Evolutionary conservation across 768 basidiomycete species (phyloP), one percentile per base, ranked within the genome.

Genomic region (Hortiboletus campestris): DNA sequence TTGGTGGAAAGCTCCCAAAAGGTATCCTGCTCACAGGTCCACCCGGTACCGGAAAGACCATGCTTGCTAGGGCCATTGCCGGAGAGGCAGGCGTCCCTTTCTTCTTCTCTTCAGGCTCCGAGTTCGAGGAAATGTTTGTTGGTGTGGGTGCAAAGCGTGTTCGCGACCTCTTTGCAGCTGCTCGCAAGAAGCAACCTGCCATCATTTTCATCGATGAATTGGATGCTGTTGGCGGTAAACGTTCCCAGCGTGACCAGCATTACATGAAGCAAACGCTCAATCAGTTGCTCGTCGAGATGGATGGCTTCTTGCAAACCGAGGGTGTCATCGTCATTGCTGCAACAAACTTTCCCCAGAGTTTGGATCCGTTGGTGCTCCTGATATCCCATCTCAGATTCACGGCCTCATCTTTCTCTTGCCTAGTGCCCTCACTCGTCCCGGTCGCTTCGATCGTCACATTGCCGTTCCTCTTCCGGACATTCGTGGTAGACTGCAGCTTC

Each of bases 121-220:
- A 97, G 66, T 98, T 98, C 60, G 96, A 98, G 69, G 96, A 98
- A 72, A 95, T 98, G 86, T 96, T 94, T 68, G 94, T 96, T 45
- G 94, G 94, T 52, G 88, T 92, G 35, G 94, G 94, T 49, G 95
- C 97, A 16, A 94, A 95, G 69, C 88, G 97, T 12, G 91, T 99
- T 39, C 84, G 97, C 39, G 96, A 98, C 59, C 82, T 99, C 29
- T 99, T 99, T 63, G 85, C 91, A 6, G 86, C 91, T 7, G 97
- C 97, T 22, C 84, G 94, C 49, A 95, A 96, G 75, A 91, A 91
- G 69, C 85, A 95, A 57, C 95, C 97, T 6, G 89, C 97, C 16
- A 98, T 99, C 72, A 94, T 99, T 58, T 99, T 99, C 75, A 98
- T 99, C 64, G 94, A 98, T 64, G 94, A 98, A 67, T 76, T 98